Base-by-base conservation (phyloP, 257 asterid species). In the Marsdenia floribunda region DNA sequence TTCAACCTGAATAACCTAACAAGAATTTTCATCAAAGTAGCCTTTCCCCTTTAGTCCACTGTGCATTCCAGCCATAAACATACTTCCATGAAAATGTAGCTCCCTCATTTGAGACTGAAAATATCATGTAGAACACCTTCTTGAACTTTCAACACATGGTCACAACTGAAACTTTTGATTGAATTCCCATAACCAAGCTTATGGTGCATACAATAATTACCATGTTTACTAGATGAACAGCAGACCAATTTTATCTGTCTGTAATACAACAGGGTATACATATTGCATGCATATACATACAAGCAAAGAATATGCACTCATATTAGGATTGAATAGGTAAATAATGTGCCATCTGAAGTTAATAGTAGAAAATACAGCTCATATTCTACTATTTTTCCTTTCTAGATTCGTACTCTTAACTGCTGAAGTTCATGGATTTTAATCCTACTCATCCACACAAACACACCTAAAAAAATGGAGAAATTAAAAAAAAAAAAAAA, bases 171-270 rank as follows among this genome's bases (percentile, higher is more conserved):
- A 58, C 37, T 24, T 42, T 15, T 4, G 12, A 33, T 33, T n/a
- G 44, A 63, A 63, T 63, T 63, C 46, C 68, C 68, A 63, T 63
- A 14, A 5, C 68, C 68, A 63, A 63, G 44, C 19, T 63, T 33
- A 12, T 63, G 46, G 46, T 12, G 46, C 6, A 12, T 24, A 33
- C 33, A 11, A 24, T 24, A 59, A 19, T 26, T 15, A 59, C 66
- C 66, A 59, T 3, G 26, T 0, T 18, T 19, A 18, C 26, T 19
- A 59, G 18, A 59, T 59, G 10, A 59, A 59, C 65, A 12, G 37
- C 18, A 24, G 38, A 24, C 38, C 26, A 54, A 3, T 59, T 29
- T 59, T 24, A 59, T 15, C 38, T 14, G 18, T 60, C 9, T 4
- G 21, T 60, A 26, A 29, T 29, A 57, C 3, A 11, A 22, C n/a